Evolutionary conservation across 2,329 filamentous ascomycete genomes (phyloP).

Genomic region (Ophiostoma sp.): DNA sequence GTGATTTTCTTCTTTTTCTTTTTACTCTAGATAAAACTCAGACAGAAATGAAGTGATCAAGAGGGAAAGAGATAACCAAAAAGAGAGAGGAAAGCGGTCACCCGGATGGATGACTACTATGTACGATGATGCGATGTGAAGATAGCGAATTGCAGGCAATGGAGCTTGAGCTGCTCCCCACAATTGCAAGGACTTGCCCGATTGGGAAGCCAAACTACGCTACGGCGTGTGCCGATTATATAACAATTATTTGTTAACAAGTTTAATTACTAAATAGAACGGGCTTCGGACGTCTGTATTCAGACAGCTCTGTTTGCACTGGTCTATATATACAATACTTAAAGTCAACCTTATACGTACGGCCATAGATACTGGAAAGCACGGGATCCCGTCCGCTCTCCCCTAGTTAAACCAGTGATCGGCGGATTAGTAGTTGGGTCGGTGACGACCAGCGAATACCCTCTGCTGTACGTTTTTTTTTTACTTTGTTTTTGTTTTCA

Average conservation of each 20-base stretch:
- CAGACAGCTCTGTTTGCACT: not conserved
- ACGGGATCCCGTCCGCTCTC: constrained; percentile 6
- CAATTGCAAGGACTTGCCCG: constrained; percentile 2
- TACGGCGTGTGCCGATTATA: not conserved
- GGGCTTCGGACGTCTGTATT: not conserved
- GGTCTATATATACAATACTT: not conserved
- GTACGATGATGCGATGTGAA: not conserved
- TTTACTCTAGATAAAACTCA: not conserved
- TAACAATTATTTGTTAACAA: not conserved
- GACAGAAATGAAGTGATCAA: not conserved
- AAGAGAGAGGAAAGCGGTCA: not conserved
- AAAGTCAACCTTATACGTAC: not conserved
- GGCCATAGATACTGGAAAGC: constrained; percentile 4
- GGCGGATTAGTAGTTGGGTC: constrained; percentile 7
- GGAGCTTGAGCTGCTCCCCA: not conserved
- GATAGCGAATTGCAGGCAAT: not conserved
- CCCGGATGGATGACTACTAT: not conserved
- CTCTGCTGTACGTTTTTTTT: constrained; percentile 3
- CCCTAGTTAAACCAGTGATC: constrained; percentile 3
- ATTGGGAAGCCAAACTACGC: not conserved
- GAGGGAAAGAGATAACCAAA: not conserved
- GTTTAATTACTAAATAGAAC: not conserved
- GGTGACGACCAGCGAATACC: constrained; percentile 7
- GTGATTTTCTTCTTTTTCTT: not conserved
- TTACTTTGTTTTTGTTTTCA: not conserved